Base-by-base conservation (phyloP, 805 yeast genomes). In the Candida coleopterorum region DNA sequence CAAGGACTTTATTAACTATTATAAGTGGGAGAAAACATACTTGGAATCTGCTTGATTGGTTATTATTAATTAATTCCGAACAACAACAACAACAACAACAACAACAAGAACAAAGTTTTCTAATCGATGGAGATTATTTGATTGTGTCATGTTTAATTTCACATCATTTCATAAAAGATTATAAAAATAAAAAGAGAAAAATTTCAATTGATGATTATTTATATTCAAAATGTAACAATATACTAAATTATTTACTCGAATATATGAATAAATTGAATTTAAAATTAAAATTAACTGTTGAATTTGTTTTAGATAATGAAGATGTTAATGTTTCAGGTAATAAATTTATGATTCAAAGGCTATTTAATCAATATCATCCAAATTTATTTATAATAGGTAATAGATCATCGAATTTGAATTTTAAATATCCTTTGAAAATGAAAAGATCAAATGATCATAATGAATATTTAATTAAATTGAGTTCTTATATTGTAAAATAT, bases 41-140 rank as follows among this genome's bases (percentile, higher is more conserved):
- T n/a, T 67, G 72, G 73, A 64, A 62, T 40, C 45, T 68, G 11
- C 27, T 65, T 3, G 65, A 64, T 40, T 67, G 70, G 70, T 47
- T 68, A 31, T 48, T 62, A 25, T 39, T 47, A 22, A 50, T 46
- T 3, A 45, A 45, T 4, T 24, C 42, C n/a, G 15, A 33, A 11
- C 9, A 25, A 4, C 22, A 41, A 10, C 16, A 43, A 9, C 15
- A 33, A 11, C 9, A 25, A 4, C 22, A 41, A 10, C 16, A 43
- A 9, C 15, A 33, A 11, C 9, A 25, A 4, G 25, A 41, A 10
- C 16, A 43, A 9, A 34, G 35, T 7, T 62, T 65, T 35, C 47
- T 67, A 17, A 54, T 53, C 35, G 50, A 63, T 40, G 71, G 70
- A 4, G 73, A 68, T 41, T 56, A 59, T 41, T 33, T 68, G 15